Base-by-base conservation (phyloP, 306 rosid genomes). In the Lathyrus aphaca region DNA sequence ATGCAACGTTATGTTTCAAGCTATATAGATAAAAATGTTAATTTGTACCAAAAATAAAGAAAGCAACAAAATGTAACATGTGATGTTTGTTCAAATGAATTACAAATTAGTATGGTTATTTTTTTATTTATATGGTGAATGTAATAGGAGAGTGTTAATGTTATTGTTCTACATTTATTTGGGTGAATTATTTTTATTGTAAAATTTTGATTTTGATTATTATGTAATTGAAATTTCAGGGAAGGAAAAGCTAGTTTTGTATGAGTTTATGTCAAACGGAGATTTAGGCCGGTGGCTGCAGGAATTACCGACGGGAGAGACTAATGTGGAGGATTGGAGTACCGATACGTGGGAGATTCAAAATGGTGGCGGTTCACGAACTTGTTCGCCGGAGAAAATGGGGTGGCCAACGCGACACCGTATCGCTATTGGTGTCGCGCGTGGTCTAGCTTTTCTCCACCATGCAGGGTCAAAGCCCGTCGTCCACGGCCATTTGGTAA, bases 271-370 rank as follows among this genome's bases (percentile, higher is more conserved):
- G 95, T 72, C 95, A n/a, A 91, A 94, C 81, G 99, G 99, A 1
- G 97, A 94, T 75, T 77, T 94, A 54, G 91, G 88, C 0, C 75
- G 92, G 75, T 94, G 99, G 99, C 48, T 94, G 12, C 95, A 91
- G 50, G 99, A 91, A 81, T 91, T 94, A 2, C 99, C 99, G 0
- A 65, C 96, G 0, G 99, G 97, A 18, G 84, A 91, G 69, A 82
- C 99, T 35, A 84, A 91, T 64, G 97, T 91, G 51, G 99, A 94
- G 69, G 99, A 94, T 46, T 94, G 99, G 99, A 89, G 87, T 11
- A 73, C 82, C 0, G 99, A 94, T 85, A 94, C 89, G 75, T 94
- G 99, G 99, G 96, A 93, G 64, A 69, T 82, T 35, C 85, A 80
- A 40, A 81, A 82, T 16, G 69, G 75, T 3, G 7, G 7, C 27